Conservation (phyloP, 2,329 filamentous ascomycete genomes). For the Chalaropsis ovoidea region DNA sequence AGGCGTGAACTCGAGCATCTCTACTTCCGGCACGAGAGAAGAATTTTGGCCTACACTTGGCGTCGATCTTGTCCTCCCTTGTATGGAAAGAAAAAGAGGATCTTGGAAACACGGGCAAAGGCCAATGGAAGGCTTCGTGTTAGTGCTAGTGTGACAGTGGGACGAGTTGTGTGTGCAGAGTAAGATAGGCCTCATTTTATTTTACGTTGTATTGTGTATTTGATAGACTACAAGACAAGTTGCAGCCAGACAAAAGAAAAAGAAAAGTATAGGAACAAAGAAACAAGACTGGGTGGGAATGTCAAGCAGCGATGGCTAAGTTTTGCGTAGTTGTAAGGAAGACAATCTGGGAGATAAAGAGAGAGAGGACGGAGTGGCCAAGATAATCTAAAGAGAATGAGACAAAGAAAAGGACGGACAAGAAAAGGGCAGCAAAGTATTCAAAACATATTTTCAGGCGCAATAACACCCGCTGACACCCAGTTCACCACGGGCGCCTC, state of each 20-base stretch:
- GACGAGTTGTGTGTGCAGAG: not conserved
- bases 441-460: constrained; percentile 2
- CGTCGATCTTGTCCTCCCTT: not conserved
- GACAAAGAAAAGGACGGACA: not conserved
- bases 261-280: too few species aligned
- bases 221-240: not conserved
- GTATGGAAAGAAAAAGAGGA: not conserved
- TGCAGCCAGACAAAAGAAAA: not conserved
- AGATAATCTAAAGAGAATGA: not conserved
- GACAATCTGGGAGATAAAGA: not conserved
- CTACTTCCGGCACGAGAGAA: too few species aligned
- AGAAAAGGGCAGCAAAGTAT: not conserved
- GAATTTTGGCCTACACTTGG: not conserved
- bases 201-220: not conserved
- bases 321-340: not conserved
- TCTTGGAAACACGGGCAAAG: not conserved
- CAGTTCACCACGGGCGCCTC: constrained; percentile 11
- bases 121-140: not conserved
- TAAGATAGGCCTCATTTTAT: not conserved
- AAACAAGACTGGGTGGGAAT: not conserved
- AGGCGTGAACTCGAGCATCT: too few species aligned
- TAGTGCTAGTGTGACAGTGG: not conserved
- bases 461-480: not conserved
- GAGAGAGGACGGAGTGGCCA: not conserved
- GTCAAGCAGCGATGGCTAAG: not conserved